A percentile compares a stretch with the other conserved stretches of the same genome.
Evolutionary conservation across 2,329 filamentous ascomycete species (phyloP).

Genomic region (Huntiella abstrusa): DNA sequence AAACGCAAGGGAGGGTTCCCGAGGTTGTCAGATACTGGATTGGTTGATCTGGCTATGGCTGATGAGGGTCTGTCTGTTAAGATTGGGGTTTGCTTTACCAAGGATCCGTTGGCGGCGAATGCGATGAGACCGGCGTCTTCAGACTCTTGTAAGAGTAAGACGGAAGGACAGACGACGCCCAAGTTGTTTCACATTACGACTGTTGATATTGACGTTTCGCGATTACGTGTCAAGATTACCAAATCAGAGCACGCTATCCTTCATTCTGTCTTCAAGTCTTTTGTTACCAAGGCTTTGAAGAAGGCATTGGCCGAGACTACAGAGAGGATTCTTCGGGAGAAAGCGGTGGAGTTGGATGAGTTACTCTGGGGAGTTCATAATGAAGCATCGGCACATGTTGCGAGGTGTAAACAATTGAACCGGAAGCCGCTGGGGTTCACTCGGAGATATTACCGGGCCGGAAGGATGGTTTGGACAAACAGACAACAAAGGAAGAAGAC

Average conservation of each 20-base stretch:
- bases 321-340: slow-evolving; percentile 75
- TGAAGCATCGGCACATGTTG: slow-evolving; percentile 57
- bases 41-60: slow-evolving; percentile 73
- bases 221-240: slow-evolving; percentile 76
- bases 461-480: slow-evolving; percentile 4
- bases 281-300: slow-evolving; percentile 67
- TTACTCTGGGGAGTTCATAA: slow-evolving; percentile 59
- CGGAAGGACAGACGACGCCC: not conserved
- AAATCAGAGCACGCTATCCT: slow-evolving; percentile 89
- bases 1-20: slow-evolving; percentile 92
- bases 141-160: not conserved
- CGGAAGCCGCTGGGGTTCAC: slow-evolving; percentile 68
- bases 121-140: slow-evolving; percentile 1
- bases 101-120: slow-evolving; percentile 38
- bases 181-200: slow-evolving; percentile 90
- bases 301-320: slow-evolving; percentile 73
- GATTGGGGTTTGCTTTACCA: slow-evolving; percentile 34
- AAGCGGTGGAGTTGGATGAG: slow-evolving; percentile 55
- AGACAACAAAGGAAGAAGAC: not conserved
- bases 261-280: slow-evolving; percentile 69
- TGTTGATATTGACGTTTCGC: slow-evolving; percentile 64
- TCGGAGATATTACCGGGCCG: slow-evolving; percentile 48
- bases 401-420: slow-evolving; percentile 39
- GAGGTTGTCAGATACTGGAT: slow-evolving; percentile 65
- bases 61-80: slow-evolving; percentile 56